Evolutionary conservation across 257 asterid species (phyloP).

Genomic region (Thymus quinquecostatus): DNA sequence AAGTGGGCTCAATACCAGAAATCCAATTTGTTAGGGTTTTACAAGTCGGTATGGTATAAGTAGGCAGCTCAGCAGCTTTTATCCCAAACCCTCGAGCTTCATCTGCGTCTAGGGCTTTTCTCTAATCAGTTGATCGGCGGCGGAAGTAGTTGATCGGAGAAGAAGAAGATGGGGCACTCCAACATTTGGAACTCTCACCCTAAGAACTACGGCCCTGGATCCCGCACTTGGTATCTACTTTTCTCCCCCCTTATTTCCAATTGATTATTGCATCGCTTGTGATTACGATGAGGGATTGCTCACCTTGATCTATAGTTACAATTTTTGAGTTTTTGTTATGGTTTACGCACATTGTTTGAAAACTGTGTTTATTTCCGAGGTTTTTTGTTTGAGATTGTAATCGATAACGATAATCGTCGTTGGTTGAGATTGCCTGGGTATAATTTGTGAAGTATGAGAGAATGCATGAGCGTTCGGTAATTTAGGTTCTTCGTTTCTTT

Average conservation of each 20-base stretch:
- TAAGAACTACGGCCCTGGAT: slow-evolving; percentile 59
- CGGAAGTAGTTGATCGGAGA: not conserved
- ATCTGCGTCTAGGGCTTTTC: slow-evolving; percentile 13
- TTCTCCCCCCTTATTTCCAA: not conserved
- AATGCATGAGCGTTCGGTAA: too few relatives aligned
- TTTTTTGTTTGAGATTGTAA: not conserved
- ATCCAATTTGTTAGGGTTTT: slow-evolving; percentile 28
- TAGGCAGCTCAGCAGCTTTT: not conserved
- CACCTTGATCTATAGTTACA: not conserved
- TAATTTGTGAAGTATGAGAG: not conserved
- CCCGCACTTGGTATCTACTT: slow-evolving; percentile 50
- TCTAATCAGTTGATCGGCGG: slow-evolving; percentile 6
- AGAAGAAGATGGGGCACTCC: slow-evolving; percentile 48
- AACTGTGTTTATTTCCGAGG: not conserved
- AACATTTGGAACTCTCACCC: slow-evolving; percentile 65
- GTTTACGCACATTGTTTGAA: not conserved
- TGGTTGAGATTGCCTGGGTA: not conserved
- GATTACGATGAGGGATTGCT: not conserved
- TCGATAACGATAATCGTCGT: not conserved
- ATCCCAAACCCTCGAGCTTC: not conserved
- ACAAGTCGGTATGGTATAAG: slow-evolving; percentile 14
- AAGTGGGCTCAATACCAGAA: too few relatives aligned
- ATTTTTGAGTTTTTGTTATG: not conserved
- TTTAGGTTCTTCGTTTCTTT: not conserved
- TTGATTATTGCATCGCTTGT: not conserved